Evolutionary conservation across 1,284 basidiomycete species (phyloP).

Genomic region (Microstroma glucosiphilum): DNA sequence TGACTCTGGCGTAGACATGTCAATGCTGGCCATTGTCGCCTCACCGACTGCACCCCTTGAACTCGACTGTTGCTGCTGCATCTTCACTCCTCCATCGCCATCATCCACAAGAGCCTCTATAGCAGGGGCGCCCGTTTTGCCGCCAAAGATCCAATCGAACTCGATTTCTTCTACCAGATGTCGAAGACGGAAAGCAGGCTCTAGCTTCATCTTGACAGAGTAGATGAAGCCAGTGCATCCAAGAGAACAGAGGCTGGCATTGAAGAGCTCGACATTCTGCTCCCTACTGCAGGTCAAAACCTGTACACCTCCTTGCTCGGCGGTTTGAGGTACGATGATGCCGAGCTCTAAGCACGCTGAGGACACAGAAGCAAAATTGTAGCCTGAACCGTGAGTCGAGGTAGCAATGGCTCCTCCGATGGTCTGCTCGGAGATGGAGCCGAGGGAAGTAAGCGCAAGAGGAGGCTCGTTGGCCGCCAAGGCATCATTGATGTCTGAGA

Average conservation of each 20-base stretch:
- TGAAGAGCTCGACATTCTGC: slow-evolving; percentile 71
- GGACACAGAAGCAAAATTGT: slow-evolving; percentile 73
- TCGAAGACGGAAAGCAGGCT: slow-evolving; percentile 73
- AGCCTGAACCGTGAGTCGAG: slow-evolving; percentile 87
- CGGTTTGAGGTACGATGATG: slow-evolving; percentile 56
- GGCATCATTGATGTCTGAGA: slow-evolving; percentile 45
- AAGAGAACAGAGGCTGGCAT: slow-evolving; percentile 84
- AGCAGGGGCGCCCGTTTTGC: slow-evolving; percentile 49
- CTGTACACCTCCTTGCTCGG: slow-evolving; percentile 62
- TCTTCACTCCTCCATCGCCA: background rate
- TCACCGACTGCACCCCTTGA: too few relatives aligned
- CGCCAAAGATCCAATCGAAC: slow-evolving; percentile 59
- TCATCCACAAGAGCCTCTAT: background rate
- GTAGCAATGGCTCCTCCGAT: slow-evolving; percentile 90
- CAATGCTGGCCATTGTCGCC: too few relatives aligned
- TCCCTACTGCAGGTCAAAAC: slow-evolving; percentile 64
- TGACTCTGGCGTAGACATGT: too few relatives aligned
- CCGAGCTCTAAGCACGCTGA: slow-evolving; percentile 70
- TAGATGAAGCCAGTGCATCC: slow-evolving; percentile 89
- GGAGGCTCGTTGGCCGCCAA: slow-evolving; percentile 60
- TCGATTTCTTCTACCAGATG: slow-evolving; percentile 66
- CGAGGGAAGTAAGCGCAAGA: slow-evolving; percentile 84
- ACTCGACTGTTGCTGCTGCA: too few relatives aligned
- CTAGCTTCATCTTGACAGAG: slow-evolving; percentile 69
- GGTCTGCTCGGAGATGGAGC: slow-evolving; percentile 94